Conservation (phyloP, 2,329 filamentous ascomycete genomes). For the Penicillium sp. region DNA sequence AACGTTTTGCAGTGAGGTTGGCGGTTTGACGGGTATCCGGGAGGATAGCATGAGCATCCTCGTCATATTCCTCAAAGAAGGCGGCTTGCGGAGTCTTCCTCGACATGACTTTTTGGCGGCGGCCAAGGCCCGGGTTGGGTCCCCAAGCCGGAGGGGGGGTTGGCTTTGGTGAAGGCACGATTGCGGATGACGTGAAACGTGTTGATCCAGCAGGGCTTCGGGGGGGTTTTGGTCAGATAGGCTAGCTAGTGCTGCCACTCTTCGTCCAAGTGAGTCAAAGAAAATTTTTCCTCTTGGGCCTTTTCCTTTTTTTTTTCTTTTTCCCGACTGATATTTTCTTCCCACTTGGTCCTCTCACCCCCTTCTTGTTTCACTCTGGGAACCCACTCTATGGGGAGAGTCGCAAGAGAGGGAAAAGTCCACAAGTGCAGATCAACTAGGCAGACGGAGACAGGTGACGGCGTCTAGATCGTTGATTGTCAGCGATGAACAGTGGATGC, state of each 20-base stretch:
- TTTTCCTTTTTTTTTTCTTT: constrained; percentile 14
- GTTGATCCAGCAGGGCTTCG: constrained; percentile 32
- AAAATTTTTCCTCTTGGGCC: constrained; percentile 19
- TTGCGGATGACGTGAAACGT: constrained; percentile 36
- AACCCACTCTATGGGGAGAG: constrained; percentile 23
- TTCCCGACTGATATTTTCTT: constrained; percentile 13
- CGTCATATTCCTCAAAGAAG: constrained; percentile 55
- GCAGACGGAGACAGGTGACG: constrained; percentile 31
- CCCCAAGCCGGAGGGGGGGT: constrained; percentile 31
- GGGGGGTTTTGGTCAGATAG: constrained; percentile 26
- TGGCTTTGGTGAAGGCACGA: constrained; percentile 27
- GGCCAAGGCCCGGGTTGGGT: constrained; percentile 35
- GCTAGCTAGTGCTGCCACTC: constrained; percentile 28
- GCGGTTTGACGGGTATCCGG: constrained; percentile 55
- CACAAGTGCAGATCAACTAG: constrained; percentile 36
- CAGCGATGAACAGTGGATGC: constrained; percentile 35
- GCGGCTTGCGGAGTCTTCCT: constrained; percentile 47
- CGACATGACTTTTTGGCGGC: constrained; percentile 42
- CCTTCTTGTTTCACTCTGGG: constrained; percentile 19
- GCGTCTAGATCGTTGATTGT: constrained; percentile 36
- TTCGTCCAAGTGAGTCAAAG: constrained; percentile 29
- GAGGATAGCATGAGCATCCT: constrained; percentile 47
- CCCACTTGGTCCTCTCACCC: constrained; percentile 11
- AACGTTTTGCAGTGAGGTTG: constrained; percentile 57
- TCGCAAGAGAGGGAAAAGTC: constrained; percentile 25